Conservation (phyloP, 768 basidiomycete genomes). For the Clitopilus hobsonii region DNA sequence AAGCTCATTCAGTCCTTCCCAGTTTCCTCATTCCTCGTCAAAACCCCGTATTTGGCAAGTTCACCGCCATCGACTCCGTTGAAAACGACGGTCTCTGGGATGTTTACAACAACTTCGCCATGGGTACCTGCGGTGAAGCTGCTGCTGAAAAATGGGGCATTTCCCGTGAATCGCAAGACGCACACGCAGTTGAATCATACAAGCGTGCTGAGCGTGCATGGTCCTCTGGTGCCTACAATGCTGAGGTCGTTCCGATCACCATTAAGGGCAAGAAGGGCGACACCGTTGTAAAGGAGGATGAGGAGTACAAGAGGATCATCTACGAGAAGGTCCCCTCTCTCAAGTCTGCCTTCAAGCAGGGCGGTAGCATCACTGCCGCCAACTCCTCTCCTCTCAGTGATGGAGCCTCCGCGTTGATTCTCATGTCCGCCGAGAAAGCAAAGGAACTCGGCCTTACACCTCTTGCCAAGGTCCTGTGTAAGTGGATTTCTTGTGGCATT, state of each 20-base stretch:
- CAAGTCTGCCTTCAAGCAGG: constrained; percentile 85
- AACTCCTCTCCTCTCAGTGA: constrained; percentile 96
- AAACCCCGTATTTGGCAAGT: constrained; percentile 85
- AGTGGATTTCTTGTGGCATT: constrained; percentile 25
- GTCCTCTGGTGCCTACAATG: constrained; percentile 78
- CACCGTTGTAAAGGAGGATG: constrained; percentile 86
- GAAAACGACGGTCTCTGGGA: constrained; percentile 95
- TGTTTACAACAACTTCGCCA: constrained; percentile 95
- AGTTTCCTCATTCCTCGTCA: constrained; percentile 82
- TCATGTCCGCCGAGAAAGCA: constrained; percentile 93
- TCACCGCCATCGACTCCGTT: constrained; percentile 81
- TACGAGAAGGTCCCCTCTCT: constrained; percentile 91
- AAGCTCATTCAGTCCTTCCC: not conserved
- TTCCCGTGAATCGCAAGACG: constrained; percentile 82
- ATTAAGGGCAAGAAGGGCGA: constrained; percentile 95
- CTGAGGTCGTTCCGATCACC: constrained; percentile 85
- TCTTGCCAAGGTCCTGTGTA: constrained; percentile 91
- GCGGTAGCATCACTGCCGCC: constrained; percentile 90
- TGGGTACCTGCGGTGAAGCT: constrained; percentile 95
- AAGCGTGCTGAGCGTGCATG: constrained; percentile 89
- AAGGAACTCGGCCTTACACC: constrained; percentile 88
- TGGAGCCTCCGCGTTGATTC: constrained; percentile 91
- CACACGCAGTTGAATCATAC: constrained; percentile 93
- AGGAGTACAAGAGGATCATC: constrained; percentile 96
- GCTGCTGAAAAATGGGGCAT: constrained; percentile 81